These are phyloP conservation scores for Chytriomyces sp. DNA, from an alignment of 192 early-diverging fungal species.

Conservation along the genomic window DNA sequence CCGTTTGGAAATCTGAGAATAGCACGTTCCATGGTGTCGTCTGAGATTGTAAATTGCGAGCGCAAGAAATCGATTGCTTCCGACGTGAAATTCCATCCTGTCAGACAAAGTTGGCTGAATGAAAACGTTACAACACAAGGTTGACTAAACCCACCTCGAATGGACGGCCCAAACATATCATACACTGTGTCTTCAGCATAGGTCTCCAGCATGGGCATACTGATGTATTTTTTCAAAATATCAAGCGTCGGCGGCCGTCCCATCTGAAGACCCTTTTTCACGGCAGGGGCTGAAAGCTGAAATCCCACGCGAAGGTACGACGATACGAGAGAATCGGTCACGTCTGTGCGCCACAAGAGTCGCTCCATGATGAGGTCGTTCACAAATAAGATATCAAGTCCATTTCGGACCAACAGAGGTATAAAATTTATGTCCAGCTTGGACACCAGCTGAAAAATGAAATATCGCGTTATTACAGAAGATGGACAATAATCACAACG, in stretches of 20 bases:
- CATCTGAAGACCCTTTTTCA: constrained; percentile 55
- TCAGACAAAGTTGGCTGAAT: neutral
- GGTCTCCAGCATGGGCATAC: constrained; percentile 24
- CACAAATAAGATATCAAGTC: constrained; percentile 42
- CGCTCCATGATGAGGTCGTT: constrained; percentile 55
- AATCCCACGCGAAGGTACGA: constrained; percentile 49
- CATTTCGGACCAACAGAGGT: constrained; percentile 39
- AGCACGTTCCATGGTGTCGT: constrained; percentile 38
- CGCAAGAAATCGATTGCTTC: constrained; percentile 47
- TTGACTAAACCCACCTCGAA: constrained; percentile 22
- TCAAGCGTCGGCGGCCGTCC: constrained; percentile 41
- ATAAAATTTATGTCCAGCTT: constrained; percentile 47
- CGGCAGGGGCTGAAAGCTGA: constrained; percentile 30
- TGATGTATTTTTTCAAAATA: constrained; percentile 36
- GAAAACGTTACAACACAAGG: neutral
- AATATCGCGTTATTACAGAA: neutral
- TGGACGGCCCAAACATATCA: constrained; percentile 58
- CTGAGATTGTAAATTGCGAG: constrained; percentile 40
- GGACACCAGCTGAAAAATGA: constrained; percentile 34
- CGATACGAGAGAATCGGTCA: constrained; percentile 38
- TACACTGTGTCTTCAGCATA: constrained; percentile 49
- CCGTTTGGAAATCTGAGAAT: constrained; percentile 43
- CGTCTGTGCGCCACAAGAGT: constrained; percentile 51
- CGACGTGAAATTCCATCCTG: constrained; percentile 46
- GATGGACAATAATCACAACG: neutral